Conservation (phyloP, 192 early-diverging fungal species). For the Mortierella hygrophila region DNA sequence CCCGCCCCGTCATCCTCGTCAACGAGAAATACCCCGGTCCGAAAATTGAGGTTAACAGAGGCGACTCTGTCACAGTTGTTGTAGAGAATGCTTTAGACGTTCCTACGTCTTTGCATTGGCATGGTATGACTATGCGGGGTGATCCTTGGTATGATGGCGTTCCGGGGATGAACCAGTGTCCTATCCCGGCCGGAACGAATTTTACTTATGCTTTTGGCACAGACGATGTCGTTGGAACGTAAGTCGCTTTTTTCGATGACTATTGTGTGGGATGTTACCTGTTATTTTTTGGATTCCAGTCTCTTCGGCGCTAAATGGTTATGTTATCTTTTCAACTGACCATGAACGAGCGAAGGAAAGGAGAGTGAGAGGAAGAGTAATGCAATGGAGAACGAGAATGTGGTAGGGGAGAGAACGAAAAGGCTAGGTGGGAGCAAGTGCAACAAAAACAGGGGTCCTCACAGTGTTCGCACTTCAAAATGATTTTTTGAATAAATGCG, state of each 20-base stretch:
- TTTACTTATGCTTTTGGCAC: slow-evolving; percentile 62
- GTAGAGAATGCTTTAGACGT: slow-evolving; percentile 60
- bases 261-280: not conserved
- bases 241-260: slow-evolving; percentile 31
- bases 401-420: too few relatives aligned
- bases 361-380: too few relatives aligned
- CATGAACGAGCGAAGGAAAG: not conserved
- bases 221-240: slow-evolving; percentile 58
- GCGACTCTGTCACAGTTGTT: slow-evolving; percentile 61
- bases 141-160: slow-evolving; percentile 63
- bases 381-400: too few relatives aligned
- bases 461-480: too few relatives aligned
- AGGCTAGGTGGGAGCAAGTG: too few relatives aligned
- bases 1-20: slow-evolving; percentile 55
- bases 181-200: slow-evolving; percentile 58
- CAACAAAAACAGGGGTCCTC: not conserved
- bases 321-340: not conserved
- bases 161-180: slow-evolving; percentile 73
- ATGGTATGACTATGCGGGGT: slow-evolving; percentile 60
- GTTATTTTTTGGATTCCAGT: slow-evolving; percentile 12
- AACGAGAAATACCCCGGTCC: slow-evolving; percentile 73
- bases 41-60: slow-evolving; percentile 61
- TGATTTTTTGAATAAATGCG: too few relatives aligned
- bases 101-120: slow-evolving; percentile 64
- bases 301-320: not conserved